These are phyloP conservation scores for Sporothrix humicola DNA, from an alignment of 2,329 filamentous ascomycete species.

Conservation along the genomic window DNA sequence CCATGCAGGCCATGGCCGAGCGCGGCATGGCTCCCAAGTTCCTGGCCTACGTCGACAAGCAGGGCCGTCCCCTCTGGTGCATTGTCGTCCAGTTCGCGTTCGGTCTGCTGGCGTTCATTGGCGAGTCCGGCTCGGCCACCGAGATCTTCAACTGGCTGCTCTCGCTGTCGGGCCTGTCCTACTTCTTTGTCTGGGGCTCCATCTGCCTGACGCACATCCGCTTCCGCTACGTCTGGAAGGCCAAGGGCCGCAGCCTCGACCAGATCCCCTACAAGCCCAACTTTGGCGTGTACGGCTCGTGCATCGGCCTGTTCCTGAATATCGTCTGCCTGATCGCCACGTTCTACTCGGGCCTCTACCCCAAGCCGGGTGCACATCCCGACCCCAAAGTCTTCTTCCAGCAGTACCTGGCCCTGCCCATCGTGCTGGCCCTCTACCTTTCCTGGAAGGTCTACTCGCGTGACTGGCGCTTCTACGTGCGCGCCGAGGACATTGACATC, in stretches of 20 bases:
- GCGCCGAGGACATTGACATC: slow-evolving; percentile 65
- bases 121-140: slow-evolving; percentile 50
- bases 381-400: slow-evolving; percentile 62
- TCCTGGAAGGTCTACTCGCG: slow-evolving; percentile 66
- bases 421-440: slow-evolving; percentile 65
- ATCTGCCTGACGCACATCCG: slow-evolving; percentile 70
- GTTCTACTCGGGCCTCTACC: slow-evolving; percentile 70
- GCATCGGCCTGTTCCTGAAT: slow-evolving; percentile 70
- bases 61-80: slow-evolving; percentile 64
- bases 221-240: slow-evolving; percentile 66
- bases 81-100: slow-evolving; percentile 60
- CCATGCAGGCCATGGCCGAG: slow-evolving; percentile 57
- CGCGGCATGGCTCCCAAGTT: slow-evolving; percentile 60
- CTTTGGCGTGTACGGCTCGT: slow-evolving; percentile 70
- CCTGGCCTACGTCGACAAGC: slow-evolving; percentile 65
- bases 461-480: slow-evolving; percentile 63
- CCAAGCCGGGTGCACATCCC: slow-evolving; percentile 44
- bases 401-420: slow-evolving; percentile 60
- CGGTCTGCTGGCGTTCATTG: slow-evolving; percentile 65
- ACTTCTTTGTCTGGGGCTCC: slow-evolving; percentile 77
- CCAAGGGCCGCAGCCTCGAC: slow-evolving; percentile 59
- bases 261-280: slow-evolving; percentile 56
- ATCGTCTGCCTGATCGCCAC: slow-evolving; percentile 71
- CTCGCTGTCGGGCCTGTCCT: slow-evolving; percentile 72
- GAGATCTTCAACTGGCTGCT: slow-evolving; percentile 69